Base-by-base conservation (phyloP, 1,284 basidiomycete species). In the Ustilago trichophora region DNA sequence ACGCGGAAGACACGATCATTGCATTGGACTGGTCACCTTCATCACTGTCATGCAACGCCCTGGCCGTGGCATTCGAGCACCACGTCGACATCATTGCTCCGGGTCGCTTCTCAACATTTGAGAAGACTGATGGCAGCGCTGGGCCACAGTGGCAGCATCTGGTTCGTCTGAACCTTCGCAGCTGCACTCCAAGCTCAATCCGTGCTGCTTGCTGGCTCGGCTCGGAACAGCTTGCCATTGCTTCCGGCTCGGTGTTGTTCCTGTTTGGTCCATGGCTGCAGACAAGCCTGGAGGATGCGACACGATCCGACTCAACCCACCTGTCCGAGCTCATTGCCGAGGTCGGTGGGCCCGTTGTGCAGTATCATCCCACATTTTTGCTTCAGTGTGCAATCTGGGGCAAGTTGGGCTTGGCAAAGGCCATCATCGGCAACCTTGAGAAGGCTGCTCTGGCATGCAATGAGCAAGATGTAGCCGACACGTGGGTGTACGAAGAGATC, bases 281-380 rank as follows among this genome's bases (percentile, higher is more conserved):
- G 32, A 16, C 54, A 2, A 19, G 15, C 26, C 27, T 32, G 16
- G 24, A 15, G 9, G 26, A 13, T 15, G 22, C n/a, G 32, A 16
- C 38, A 2, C 12, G 25, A 18, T 12, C 35, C 1, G 25, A 26
- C 10, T 12, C 34, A 0, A 41, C 29, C 25, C 64, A 71, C 26
- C 22, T 73, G 3, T 46, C 54, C n/a, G 68, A 73, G 35, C 46
- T 62, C 16, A 24, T 65, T 2, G 60, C 57, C 11, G 49, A 63
- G 24, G 46, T 54, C 2, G 51, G 47, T 10, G 69, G 69, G 6
- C 60, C 67, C 1, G 60, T 74, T 2, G 59, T 64, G 11, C 59
- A 68, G 31, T 74, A 64, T 18, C 72, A 74, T 32, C 72, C 72
- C 1, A 21, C 58, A 11, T 60, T 72, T 41, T 33, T 74, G 24